Evolutionary conservation across 2,329 filamentous ascomycete species (phyloP), one percentile per base, ranked within the genome.

Genomic region (Ceratocystiopsis brevicomis): DNA sequence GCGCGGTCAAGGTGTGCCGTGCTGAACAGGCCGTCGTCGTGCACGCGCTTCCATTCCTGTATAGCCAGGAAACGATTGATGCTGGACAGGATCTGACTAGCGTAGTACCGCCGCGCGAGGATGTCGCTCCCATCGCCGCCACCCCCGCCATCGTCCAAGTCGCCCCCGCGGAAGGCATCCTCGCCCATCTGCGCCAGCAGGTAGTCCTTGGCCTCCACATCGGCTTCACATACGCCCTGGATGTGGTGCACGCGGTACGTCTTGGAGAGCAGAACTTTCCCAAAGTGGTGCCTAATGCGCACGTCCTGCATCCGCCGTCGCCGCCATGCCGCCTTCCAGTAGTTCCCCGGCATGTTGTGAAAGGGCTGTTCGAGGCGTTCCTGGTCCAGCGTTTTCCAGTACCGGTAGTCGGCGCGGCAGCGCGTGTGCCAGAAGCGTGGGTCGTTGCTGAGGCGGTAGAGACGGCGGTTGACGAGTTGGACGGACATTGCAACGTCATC

Each of bases 121-220:
- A 30, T 30, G 25, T 30, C 25, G 25, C 25, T 30, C 43, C 81
- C 73, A 61, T 95, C 85, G 62, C 95, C 85, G 14, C 81, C 33
- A 13, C 33, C 33, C 5, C 63, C 66, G 37, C 72, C 66, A 13
- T 79, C 69, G 15, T 68, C 62, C 33, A 69, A 10, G 4, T 34
- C 33, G 12, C 13, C 13, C 33, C 33, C 66, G 12, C 64, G 64
- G 47, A 70, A 73, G 10, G 25, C 25, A 11, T 30, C 25, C 25
- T 30, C 25, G 25, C 25, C 25, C 25, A 30, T 30, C 55, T 93
- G 77, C 44, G 69, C 65, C 47, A 86, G 54, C 40, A 96, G 68
- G 44, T 77, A 78, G 57, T 95, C 87, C 57, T 95, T 95, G 39
- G 80, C 82, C 62, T 96, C 86, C 54, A 87, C 88, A 1, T 86